Evolutionary conservation across 208 protist species (phyloP), one percentile per base, ranked within the genome.

Genomic region (Leptomonas seymouri): DNA sequence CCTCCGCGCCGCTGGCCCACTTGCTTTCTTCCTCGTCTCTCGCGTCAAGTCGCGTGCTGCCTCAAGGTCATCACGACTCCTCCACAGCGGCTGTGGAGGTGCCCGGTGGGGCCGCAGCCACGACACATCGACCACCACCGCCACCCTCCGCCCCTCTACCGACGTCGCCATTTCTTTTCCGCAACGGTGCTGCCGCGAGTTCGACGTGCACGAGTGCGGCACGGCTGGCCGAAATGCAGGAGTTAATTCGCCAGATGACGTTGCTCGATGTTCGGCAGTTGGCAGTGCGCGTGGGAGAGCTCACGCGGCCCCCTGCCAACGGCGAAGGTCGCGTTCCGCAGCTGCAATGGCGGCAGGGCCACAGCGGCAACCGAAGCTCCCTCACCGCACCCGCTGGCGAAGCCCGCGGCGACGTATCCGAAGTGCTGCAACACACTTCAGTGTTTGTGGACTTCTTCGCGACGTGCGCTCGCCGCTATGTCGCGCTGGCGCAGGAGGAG

Each of bases 231-330:
- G 68, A 85, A 55, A 82, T 91, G 71, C 28, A 6, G 3, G 28
- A 64, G 12, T 71, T 91, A 20, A 21, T 86, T 8, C 61, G 25
- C 14, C 74, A 85, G 46, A 78, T 92, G 74, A 49, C 55, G 23
- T 44, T 71, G 0, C 63, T 84, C 0, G 82, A 84, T 23, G 48
- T 81, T 4, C 54, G 41, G 23, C 39, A 46, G 46, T 67, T 79
- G 21, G 67, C 72, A 6, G 39, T 49, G 4, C 77, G 70, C 5
- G 36, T 82, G 9, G 61, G 28, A 34, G 50, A 46, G 48, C 28
- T 76, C 54, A 23, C 48, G 21, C 31, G 42, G n/a, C 46, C 54
- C 31, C 3, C 44, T 53, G 21, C n/a, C 50, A 15, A n/a, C 50
- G 27, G 3, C 50, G 15, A 20, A 23, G 50, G 45, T 6, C 71